Base-by-base conservation (phyloP, 2,329 filamentous ascomycete genomes). In the Neonectria coccinea region DNA sequence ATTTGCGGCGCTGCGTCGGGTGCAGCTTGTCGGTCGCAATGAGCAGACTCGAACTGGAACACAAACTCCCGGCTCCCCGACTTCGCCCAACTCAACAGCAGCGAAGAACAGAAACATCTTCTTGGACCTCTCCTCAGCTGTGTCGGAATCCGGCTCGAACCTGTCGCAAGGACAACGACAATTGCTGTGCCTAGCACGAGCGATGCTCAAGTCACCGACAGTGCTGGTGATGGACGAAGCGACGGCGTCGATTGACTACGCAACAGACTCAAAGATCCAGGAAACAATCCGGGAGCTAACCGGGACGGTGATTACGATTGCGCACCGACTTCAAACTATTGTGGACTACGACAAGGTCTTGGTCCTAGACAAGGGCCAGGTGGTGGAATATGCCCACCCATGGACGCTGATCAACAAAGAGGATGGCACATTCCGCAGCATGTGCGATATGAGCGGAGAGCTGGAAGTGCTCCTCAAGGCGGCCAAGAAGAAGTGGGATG, bases 161-260 rank as follows among this genome's bases (percentile, higher is more conserved):
- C 86, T 99, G 11, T 98, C 95, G 0, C 96, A 99, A 79, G 96
- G 96, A 51, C 96, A 99, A 78, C 90, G 96, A 8, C 96, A 99
- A 79, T 90, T 99, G 10, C 84, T 99, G 60, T 99, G 96, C 76
- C 88, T 99, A 10, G 96, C 95, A 0, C 91, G 96, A 59, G 96
- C 96, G 0, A 88, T 99, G 70, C 90, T 99, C 67, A 97, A 97
- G 80, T 88, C 89, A 36, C 94, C 96, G 0, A 94, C 92, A 69
- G 94, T 99, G 2, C 84, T 99, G n/a, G 91, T 99, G 75, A 98
- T 99, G 96, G 96, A 99, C 79, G 96, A 99, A 83, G 96, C 96
- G 1, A 99, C 96, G 0, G 96, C 96, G 0, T 97, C 93, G 0
- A 98, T 99, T 75, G 96, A 99, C 81, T 98, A 98, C 79, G 91